Conservation (phyloP, 345 rosid genomes). For the Ricinus communis region DNA sequence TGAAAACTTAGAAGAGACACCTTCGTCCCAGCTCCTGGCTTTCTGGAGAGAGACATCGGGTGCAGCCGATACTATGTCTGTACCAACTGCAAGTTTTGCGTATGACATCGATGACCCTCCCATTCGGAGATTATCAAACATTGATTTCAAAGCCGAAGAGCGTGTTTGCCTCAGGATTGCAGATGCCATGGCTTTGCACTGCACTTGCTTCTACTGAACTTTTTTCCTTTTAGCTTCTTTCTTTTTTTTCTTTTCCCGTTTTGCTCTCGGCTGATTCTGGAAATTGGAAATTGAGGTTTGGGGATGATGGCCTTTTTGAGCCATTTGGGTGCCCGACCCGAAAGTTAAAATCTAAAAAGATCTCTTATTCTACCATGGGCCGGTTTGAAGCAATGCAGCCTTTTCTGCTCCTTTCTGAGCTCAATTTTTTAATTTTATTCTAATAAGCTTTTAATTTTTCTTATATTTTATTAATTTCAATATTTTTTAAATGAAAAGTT, state of each 20-base stretch:
- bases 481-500: too few relatives aligned
- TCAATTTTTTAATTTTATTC: too few relatives aligned
- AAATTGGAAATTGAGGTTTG: too few relatives aligned
- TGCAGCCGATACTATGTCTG: conserved; percentile 64
- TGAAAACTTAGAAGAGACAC: conserved; percentile 72
- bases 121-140: conserved; percentile 24
- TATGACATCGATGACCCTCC: conserved; percentile 45
- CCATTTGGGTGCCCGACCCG: background rate
- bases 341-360: too few relatives aligned
- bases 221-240: too few relatives aligned
- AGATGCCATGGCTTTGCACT: conserved; percentile 48
- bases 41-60: conserved; percentile 78
- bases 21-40: conserved; percentile 90
- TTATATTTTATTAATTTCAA: too few relatives aligned
- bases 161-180: conserved; percentile 44
- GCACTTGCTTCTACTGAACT: background rate
- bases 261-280: background rate
- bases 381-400: background rate
- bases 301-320: background rate
- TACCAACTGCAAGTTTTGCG: conserved; percentile 64
- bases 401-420: background rate
- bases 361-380: background rate
- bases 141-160: conserved; percentile 35
- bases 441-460: too few relatives aligned
- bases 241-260: background rate